Percentiles rank a stretch among this genome's conserved stretches.
Evolutionary conservation across 306 rosid species (phyloP).

Genomic region (Medicago truncatula): DNA sequence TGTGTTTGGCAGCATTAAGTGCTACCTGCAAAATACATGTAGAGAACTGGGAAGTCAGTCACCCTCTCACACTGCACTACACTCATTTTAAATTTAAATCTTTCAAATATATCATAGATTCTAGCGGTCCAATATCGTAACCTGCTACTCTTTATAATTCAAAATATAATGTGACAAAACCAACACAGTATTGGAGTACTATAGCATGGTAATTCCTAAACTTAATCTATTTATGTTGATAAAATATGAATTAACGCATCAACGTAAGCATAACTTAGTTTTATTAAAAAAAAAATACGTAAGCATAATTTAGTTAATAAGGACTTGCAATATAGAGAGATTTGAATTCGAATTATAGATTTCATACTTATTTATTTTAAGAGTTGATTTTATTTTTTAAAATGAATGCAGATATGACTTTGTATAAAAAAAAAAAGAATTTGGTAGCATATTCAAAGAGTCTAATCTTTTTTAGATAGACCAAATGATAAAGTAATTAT

Average conservation of each 20-base stretch:
- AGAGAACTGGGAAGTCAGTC: neutral
- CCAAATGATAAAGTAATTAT: no score
- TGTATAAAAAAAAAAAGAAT: no score
- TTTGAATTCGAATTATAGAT: no score
- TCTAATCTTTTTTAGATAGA: no score
- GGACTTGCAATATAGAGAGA: no score
- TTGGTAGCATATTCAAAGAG: no score
- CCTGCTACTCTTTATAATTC: neutral
- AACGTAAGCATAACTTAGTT: no score
- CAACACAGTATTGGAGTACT: neutral
- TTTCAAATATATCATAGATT: neutral
- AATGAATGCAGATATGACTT: no score
- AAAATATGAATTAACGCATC: neutral
- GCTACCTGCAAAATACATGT: conserved; percentile 12
- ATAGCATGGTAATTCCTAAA: neutral
- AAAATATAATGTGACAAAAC: neutral
- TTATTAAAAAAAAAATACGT: no score
- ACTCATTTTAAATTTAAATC: neutral
- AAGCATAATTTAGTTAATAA: no score
- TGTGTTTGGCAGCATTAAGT: conserved; percentile 26
- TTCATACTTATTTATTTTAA: no score
- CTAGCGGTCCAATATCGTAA: neutral
- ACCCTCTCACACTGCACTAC: neutral
- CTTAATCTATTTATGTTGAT: neutral
- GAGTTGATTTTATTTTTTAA: no score